phyloP scores from a whole-genome alignment of 1,284 basidiomycete genomes.

The Sanghuangporus weigelae region DNA sequence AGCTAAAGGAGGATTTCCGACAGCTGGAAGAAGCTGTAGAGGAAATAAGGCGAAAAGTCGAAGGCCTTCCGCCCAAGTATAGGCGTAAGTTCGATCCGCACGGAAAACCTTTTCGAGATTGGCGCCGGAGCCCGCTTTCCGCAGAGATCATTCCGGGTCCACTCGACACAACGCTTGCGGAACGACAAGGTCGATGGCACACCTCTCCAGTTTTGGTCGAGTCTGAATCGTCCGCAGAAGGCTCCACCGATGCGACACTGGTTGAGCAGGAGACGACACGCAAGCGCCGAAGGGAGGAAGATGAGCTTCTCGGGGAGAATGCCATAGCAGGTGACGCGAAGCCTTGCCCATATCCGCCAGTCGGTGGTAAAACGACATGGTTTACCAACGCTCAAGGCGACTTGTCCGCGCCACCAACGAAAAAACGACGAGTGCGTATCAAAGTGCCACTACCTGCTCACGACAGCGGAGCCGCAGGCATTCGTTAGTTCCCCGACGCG shows the following conservation, averaged over 20 bases:
- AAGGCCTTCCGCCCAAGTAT: neutral
- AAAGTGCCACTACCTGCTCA: no score
- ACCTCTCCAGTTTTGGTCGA: neutral
- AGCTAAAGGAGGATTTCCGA: neutral
- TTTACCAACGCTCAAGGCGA: no score
- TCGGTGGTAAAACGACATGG: neutral
- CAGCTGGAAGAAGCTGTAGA: neutral
- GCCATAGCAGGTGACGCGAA: neutral
- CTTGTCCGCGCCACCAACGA: neutral
- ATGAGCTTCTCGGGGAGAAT: neutral
- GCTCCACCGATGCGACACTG: neutral
- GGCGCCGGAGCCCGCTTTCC: slow-evolving; percentile 2
- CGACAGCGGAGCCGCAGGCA: no score
- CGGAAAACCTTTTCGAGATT: neutral
- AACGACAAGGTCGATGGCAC: neutral
- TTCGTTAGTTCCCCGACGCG: no score
- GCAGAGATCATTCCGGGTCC: neutral
- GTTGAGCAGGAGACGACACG: neutral
- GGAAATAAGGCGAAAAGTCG: neutral
- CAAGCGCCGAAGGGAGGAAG: neutral
- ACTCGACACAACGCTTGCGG: slow-evolving; percentile 1
- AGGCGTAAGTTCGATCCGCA: neutral
- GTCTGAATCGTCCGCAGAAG: neutral
- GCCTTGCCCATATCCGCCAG: neutral
- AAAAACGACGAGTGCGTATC: neutral